Conservation (phyloP, 176 grass and related monocot species). For the Urochloa ruziziensis region DNA sequence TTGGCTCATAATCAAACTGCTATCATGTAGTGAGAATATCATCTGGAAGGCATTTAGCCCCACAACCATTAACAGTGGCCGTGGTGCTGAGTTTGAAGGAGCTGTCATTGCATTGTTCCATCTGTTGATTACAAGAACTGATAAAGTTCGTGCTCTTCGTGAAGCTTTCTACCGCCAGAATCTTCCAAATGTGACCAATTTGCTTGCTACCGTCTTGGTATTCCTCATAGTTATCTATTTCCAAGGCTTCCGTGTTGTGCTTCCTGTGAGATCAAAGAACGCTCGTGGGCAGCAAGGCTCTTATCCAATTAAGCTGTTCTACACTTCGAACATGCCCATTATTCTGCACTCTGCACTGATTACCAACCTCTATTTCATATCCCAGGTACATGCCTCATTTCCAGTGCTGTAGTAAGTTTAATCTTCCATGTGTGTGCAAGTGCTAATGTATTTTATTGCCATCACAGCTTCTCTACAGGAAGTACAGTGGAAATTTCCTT, state of each 20-base stretch:
- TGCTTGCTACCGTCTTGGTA: conserved; percentile 88
- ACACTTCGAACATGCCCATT: conserved; percentile 97
- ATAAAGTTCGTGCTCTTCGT: conserved; percentile 77
- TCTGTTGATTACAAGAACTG: conserved; percentile 84
- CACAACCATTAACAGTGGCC: conserved; percentile 88
- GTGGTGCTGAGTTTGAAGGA: conserved; percentile 95
- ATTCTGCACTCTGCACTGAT: conserved; percentile 92
- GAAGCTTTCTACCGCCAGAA: conserved; percentile 97
- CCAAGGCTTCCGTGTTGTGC: conserved; percentile 94
- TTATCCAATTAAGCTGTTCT: conserved; percentile 98
- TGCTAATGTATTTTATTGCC: conserved; percentile 29
- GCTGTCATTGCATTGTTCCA: conserved; percentile 95
- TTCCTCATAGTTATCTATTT: conserved; percentile 97
- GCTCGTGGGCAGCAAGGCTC: conserved; percentile 94
- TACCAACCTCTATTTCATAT: conserved; percentile 96
- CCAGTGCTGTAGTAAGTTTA: neutral
- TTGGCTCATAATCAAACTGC: conserved; percentile 17
- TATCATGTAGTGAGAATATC: conserved; percentile 77
- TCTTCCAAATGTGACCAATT: conserved; percentile 94
- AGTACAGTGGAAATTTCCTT: conserved; percentile 87
- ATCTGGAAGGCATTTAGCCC: conserved; percentile 99
- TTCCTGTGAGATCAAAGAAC: conserved; percentile 94
- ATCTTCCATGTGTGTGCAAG: neutral
- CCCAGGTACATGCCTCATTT: conserved; percentile 50
- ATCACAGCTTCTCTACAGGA: conserved; percentile 83